Base-by-base conservation (phyloP, 345 rosid genomes). In the Clarkia xantiana region DNA sequence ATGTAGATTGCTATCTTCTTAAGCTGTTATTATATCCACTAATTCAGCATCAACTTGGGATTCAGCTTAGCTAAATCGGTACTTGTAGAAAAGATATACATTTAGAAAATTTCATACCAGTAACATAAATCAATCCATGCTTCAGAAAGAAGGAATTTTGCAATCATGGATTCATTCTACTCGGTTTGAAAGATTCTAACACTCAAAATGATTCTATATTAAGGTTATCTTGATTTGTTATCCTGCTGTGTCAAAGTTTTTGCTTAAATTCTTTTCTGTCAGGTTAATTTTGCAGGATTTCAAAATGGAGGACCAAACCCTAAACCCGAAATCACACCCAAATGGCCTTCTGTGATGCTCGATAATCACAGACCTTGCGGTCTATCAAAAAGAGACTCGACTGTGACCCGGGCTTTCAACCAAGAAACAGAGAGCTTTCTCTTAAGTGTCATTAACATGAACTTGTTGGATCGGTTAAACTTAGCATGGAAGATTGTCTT, bases 401-500 rank as follows among this genome's bases (percentile, higher is more conserved):
- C 75, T 59, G 57, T 71, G 60, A 48, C 59, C 1, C 73, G 72
- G 52, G 90, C 82, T 56, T 72, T 75, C 57, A 71, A 67, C 57
- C 79, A 64, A 54, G 97, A 83, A 47, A 65, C 80, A 7, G 94
- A 90, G 64, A 70, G 63, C 68, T 83, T 90, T 59, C 84, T 90
- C 51, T 55, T 73, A 42, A 76, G 71, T 46, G 79, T 91, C 44
- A 74, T 81, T 41, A 77, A 77, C 68, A 77, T 86, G 95, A 81
- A 67, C 67, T 79, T 91, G 71, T 72, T 91, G 6, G 86, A 91
- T 61, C 83, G 96, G 45, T 60, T 91, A 51, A 81, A 73, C 74
- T 51, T 86, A 43, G 97, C 97, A 11, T 86, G 97, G 97, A 90
- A 76, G 74, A 75, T 91, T 59, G 52, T 91, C 22, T 91, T 91